Evolutionary conservation across 2,329 filamentous ascomycete genomes (phyloP), one percentile per base, ranked within the genome.

Genomic region (Dactylellina sp.): DNA sequence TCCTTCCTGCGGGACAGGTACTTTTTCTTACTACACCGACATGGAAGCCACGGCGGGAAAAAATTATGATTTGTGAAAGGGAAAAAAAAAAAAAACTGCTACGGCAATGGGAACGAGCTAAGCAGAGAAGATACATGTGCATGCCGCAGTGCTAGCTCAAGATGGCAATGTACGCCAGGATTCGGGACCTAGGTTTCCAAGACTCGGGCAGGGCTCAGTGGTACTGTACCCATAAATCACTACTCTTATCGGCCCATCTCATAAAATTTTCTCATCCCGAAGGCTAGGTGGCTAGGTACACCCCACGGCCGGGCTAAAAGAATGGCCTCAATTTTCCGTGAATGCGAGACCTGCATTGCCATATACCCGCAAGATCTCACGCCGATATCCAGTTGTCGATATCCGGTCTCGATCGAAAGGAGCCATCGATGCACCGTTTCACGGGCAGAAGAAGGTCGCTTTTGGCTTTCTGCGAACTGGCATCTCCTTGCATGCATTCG

Each of bases 221-320:
- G 28, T 9, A 32, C 28, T 5, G 28, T 32, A 32, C 28, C n/a
- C 28, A 32, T 9, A 32, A 32, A 32, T 32, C 28, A 5, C 28
- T 32, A 32, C 28, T 32, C 28, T 32, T 32, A 32, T 16, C 22
- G 16, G 42, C 20, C 59, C 66, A 71, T 63, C 47, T 56, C 56
- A 20, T 56, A 59, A 71, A 70, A 32, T 49, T 71, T 71, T 71
- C 66, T 71, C 66, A 71, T 71, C 66, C 66, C 50, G 53, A 63
- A 64, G 35, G 44, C 25, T 44, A 61, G 12, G 39, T 18, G 35
- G 25, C 16, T 35, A 62, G 28, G 35, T 46, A 47, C 59, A 71
- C 66, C 66, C 66, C 66, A 71, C 66, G 66, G 66, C 66, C 66
- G 66, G 66, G 59, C 40, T 59, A 64, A 71, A 64, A 53, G 60